Base-by-base conservation (phyloP, 257 asterid genomes). In the Rauvolfia tetraphylla region DNA sequence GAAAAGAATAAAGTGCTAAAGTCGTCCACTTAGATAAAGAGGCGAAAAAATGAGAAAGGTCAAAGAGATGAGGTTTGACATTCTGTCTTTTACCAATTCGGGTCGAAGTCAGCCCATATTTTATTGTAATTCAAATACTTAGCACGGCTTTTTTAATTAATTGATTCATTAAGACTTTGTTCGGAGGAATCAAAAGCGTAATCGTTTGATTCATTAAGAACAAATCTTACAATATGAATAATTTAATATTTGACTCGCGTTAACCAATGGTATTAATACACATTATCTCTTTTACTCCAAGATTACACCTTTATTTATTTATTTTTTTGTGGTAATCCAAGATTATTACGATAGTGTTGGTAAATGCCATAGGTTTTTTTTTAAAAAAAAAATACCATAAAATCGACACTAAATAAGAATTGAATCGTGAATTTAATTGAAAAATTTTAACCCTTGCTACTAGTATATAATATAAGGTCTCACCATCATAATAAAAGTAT, bases 21-120 rank as follows among this genome's bases (percentile, higher is more conserved):
- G 48, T 13, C 20, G 36, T 18, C n/a, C 61, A 29, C 44, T n/a
- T n/a, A n/a, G n/a, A n/a, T n/a, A n/a, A n/a, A n/a, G n/a, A n/a
- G n/a, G n/a, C n/a, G n/a, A n/a, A n/a, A n/a, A n/a, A n/a, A 41
- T 3, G 8, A 41, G 11, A 22, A 62, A 20, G 18, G 71, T 67
- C 71, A 46, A 53, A 34, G 14, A 51, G 20, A 31, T 23, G 39
- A 25, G 25, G 27, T 42, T 75, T 48, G 79, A 75, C 79, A 65
- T 42, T 53, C 27, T 13, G 23, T 33, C 15, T 1, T 49, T 15
- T 0, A 62, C 7, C 23, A 12, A 14, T 42, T 25, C 1, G 34
- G 34, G n/a, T 33, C 7, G 5, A 68, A 29, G 76, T 77, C 76
- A 77, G 39, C 76, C 49, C 12, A 10, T 77, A 54, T 76, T 67